Evolutionary conservation across 2,329 filamentous ascomycete species (phyloP), one percentile per base, ranked within the genome.

Genomic region (Raffaelea albimanens): DNA sequence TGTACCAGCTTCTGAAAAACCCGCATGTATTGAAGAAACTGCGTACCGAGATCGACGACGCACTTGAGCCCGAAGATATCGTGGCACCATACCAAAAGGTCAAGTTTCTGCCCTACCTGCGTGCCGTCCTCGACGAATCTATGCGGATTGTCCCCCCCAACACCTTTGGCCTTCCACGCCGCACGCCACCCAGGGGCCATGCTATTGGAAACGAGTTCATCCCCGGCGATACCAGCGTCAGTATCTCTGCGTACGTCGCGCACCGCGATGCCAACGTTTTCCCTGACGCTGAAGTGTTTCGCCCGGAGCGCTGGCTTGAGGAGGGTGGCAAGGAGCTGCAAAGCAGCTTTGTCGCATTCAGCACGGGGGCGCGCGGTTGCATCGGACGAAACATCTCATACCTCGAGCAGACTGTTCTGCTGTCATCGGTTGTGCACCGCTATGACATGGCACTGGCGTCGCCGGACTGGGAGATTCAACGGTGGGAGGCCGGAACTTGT

Each of bases 91-190:
- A 47, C 22, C 19, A 43, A 7, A 65, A 47, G n/a, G 53, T 54
- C n/a, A 53, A 53, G 18, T 48, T 56, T 8, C 59, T 75, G 7
- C 63, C 65, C 0, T 76, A 73, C 49, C 61, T 78, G 4, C 66
- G 70, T 47, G 73, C 73, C 0, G 66, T 68, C 4, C 65, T 76
- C 22, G 68, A 68, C 44, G 73, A 76, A 53, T 65, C 64, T 0
- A 57, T 75, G 14, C 62, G 73, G 0, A 61, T 74, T 13, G 53
- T 48, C 29, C 61, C 60, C 18, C 67, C 63, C 48, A 67, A 70
- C 8, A 21, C 49, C 5, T 41, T 45, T 36, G 41, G 42, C 22
- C 42, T 50, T 3, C 45, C 45, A 5, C 45, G 46, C 4, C 25
- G 41, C 18, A 45, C 45, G 4, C 42, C 45, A 1, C 42, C 39